These are phyloP conservation scores for Colletotrichum kahawae DNA, from an alignment of 2,329 filamentous ascomycete genomes.

Conservation along the genomic window DNA sequence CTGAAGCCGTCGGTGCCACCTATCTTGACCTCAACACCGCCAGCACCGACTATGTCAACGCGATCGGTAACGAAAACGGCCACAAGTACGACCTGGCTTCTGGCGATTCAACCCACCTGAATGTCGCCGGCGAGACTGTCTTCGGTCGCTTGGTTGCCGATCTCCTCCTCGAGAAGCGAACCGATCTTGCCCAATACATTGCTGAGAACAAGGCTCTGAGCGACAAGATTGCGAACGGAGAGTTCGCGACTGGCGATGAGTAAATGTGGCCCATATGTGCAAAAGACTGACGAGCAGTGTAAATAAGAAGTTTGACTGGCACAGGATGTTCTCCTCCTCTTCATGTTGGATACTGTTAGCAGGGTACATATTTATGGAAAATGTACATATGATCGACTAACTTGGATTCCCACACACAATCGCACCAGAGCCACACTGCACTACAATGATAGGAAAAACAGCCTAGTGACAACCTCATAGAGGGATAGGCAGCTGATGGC, in stretches of 20 bases:
- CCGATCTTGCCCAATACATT: conserved; percentile 29
- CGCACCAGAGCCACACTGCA: not conserved
- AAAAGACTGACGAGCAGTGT: not conserved
- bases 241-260: conserved; percentile 30
- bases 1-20: conserved; percentile 37
- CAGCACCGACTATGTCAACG: conserved; percentile 55
- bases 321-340: not conserved
- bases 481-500: not conserved
- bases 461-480: not conserved
- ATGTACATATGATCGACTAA: not conserved
- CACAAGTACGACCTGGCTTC: conserved; percentile 49
- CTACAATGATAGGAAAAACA: not conserved
- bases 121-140: conserved; percentile 55
- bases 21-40: conserved; percentile 57
- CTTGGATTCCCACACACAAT: rapidly evolving
- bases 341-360: not conserved
- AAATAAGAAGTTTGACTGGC: not conserved
- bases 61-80: conserved; percentile 52
- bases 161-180: conserved; percentile 40
- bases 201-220: conserved; percentile 35
- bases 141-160: conserved; percentile 64
- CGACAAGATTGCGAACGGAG: conserved; percentile 34
- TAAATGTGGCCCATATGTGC: not conserved
- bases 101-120: conserved; percentile 62
- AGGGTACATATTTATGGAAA: not conserved